Conservation (phyloP, 495 filamentous ascomycete species). For the Staphylotrichum longicolle region DNA sequence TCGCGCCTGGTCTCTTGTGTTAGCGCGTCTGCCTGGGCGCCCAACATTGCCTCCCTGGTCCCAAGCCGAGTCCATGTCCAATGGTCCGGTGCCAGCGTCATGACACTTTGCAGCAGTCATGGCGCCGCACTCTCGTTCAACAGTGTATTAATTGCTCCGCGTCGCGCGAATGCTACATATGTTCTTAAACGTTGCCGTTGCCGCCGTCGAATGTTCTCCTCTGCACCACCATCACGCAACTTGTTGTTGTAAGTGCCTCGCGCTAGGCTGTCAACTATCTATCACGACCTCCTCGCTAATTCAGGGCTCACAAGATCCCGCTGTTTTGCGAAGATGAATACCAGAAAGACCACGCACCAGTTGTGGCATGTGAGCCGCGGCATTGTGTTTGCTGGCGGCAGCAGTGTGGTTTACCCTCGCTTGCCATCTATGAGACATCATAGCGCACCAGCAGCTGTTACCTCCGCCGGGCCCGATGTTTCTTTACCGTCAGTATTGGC, state of each 20-base stretch:
- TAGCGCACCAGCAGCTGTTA: conserved; percentile 4
- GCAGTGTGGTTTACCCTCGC: conserved; percentile 24
- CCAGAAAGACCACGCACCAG: conserved; percentile 28
- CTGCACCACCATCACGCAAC: background rate
- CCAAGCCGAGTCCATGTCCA: background rate
- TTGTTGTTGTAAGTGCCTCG: background rate
- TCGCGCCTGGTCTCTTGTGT: background rate
- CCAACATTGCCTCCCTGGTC: conserved; percentile 2
- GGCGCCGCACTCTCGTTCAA: conserved; percentile 23
- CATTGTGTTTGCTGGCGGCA: conserved; percentile 37
- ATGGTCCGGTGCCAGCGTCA: conserved; percentile 17
- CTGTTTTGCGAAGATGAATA: conserved; percentile 26
- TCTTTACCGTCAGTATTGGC: background rate
- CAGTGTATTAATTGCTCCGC: background rate
- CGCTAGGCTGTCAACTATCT: background rate
- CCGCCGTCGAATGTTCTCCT: conserved; percentile 15
- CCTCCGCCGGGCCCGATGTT: background rate
- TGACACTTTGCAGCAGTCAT: conserved; percentile 26
- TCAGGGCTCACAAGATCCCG: background rate
- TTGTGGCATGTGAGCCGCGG: conserved; percentile 43
- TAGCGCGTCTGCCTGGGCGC: conserved; percentile 23
- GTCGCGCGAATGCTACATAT: background rate
- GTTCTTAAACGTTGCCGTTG: conserved; percentile 1
- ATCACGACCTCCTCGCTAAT: background rate
- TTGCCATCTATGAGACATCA: conserved; percentile 16